Conservation (phyloP, 345 rosid species). For the Sapria himalayana region DNA sequence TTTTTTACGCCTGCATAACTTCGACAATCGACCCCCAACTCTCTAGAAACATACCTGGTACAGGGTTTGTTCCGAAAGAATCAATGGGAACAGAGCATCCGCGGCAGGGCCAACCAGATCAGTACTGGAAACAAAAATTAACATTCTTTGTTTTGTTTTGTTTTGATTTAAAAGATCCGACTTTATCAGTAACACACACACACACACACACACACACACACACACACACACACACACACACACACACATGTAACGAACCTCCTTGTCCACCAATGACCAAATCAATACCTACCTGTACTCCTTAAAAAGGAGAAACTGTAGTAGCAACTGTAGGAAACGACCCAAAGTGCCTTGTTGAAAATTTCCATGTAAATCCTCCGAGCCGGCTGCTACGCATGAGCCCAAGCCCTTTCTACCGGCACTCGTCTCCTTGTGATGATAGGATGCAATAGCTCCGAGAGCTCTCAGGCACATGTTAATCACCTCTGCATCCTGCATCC, state of each 20-base stretch:
- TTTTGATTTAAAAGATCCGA: too few species aligned
- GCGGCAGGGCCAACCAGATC: conserved; percentile 88
- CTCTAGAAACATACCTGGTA: conserved; percentile 52
- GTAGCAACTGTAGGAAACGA: conserved; percentile 45
- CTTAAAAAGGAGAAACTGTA: conserved; percentile 77
- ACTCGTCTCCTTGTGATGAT: conserved; percentile 59
- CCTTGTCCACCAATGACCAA: too few species aligned
- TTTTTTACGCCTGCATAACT: too few species aligned
- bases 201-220: too few species aligned
- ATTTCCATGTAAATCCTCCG: conserved; percentile 37
- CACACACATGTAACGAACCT: too few species aligned
- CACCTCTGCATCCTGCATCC: conserved; percentile 52
- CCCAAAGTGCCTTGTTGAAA: conserved; percentile 46
- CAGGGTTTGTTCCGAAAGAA: conserved; percentile 72
- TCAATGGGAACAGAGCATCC: conserved; percentile 85
- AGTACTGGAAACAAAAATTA: conserved; percentile 26
- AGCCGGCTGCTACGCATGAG: conserved; percentile 30
- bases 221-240: too few species aligned
- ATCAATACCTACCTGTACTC: conserved; percentile 62
- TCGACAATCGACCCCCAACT: too few species aligned
- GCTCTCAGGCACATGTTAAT: conserved; percentile 82
- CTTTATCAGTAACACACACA: too few species aligned
- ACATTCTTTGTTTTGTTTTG: too few species aligned
- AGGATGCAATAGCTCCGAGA: conserved; percentile 73
- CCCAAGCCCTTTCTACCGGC: conserved; percentile 55